A percentile compares a stretch with the other conserved stretches of the same genome.
Evolutionary conservation across 2,329 filamentous ascomycete species (phyloP).

Genomic region (Plectosphaerella sp.): DNA sequence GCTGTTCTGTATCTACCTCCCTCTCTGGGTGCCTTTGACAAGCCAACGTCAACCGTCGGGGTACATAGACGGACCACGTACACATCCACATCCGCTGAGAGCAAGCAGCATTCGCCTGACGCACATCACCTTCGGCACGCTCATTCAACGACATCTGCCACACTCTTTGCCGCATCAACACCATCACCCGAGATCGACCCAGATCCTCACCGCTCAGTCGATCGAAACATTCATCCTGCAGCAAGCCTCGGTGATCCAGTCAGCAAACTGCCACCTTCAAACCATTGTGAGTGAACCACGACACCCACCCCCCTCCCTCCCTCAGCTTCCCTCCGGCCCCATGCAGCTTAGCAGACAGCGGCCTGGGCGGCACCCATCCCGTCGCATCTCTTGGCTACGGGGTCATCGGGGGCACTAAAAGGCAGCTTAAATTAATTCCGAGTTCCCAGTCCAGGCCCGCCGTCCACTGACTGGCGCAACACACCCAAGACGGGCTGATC

Average conservation of each 20-base stretch:
- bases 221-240: no score
- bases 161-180: no score
- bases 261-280: not conserved
- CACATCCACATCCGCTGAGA: no score
- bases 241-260: no score
- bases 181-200: no score
- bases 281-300: no score
- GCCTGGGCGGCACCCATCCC: not conserved
- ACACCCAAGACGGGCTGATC: not conserved
- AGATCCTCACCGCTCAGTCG: no score
- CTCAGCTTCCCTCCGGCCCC: not conserved
- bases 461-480: not conserved
- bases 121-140: no score
- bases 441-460: not conserved
- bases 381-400: conserved; percentile 3
- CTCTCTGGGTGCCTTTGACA: not conserved
- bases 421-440: conserved; percentile 2
- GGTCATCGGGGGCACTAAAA: not conserved
- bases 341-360: not conserved
- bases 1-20: not conserved
- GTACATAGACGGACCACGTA: no score
- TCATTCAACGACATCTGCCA: no score
- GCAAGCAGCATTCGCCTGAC: no score
- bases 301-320: not conserved
- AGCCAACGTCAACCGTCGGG: not conserved